phyloP scores from a whole-genome alignment of 2,329 filamentous ascomycete genomes.

The Fusarium miscanthi region DNA sequence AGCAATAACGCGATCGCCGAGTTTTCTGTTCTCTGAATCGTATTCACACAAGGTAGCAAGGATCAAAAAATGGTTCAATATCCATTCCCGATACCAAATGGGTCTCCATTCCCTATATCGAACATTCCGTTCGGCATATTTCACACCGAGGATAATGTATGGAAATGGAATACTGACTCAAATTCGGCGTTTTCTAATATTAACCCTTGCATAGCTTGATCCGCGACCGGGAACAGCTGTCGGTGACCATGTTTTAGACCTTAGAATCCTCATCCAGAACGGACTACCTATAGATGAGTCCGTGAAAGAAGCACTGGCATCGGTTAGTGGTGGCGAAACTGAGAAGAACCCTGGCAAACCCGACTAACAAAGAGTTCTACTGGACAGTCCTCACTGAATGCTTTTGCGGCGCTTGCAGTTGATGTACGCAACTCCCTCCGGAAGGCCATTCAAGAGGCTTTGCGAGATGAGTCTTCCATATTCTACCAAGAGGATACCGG shows the following conservation, averaged over 20 bases:
- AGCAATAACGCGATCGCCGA: not conserved
- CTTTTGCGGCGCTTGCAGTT: not conserved
- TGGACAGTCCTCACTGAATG: not conserved
- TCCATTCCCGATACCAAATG: not conserved
- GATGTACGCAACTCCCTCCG: not conserved
- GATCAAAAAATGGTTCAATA: not conserved
- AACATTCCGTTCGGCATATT: not conserved
- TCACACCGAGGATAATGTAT: not conserved
- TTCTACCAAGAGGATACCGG: rapidly evolving
- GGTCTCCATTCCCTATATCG: not conserved
- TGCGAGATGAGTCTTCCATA: not conserved
- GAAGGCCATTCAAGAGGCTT: not conserved
- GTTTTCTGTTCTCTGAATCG: not conserved
- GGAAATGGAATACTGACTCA: rapidly evolving
- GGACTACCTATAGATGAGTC: not conserved
- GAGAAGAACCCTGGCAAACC: rapidly evolving
- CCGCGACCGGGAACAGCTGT: not conserved
- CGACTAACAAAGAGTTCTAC: rapidly evolving
- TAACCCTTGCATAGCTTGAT: not conserved
- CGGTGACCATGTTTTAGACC: not conserved
- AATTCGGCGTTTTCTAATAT: not conserved
- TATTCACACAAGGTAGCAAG: not conserved
- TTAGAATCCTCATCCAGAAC: not conserved
- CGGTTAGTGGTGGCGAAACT: not conserved
- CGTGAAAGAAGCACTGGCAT: not conserved